These are phyloP conservation scores for Prototheca cutis DNA, from an alignment of 163 green algal genomes.

Conservation along the genomic window DNA sequence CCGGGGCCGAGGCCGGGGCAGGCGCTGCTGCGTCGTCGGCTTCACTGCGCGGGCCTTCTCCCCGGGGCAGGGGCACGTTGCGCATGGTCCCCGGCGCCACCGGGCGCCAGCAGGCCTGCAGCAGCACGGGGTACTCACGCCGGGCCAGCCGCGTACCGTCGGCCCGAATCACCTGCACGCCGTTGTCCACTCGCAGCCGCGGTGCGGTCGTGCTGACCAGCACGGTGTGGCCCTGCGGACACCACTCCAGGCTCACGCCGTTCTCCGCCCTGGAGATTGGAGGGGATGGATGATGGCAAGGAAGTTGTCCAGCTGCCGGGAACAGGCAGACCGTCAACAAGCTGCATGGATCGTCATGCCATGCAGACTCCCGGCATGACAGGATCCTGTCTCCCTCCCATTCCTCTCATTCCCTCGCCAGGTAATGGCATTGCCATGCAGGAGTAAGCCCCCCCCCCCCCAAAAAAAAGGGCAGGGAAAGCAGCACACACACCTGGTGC, in stretches of 20 bases:
- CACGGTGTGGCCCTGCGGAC: slow-evolving; percentile 72
- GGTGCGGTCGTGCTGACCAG: slow-evolving; percentile 77
- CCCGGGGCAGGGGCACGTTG: slow-evolving; percentile 54
- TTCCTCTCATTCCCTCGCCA: no score
- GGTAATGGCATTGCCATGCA: no score
- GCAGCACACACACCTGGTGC: slow-evolving; percentile 13
- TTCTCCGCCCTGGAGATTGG: slow-evolving; percentile 36
- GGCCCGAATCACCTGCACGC: slow-evolving; percentile 58
- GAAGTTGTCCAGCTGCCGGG: no score
- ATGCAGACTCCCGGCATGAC: no score
- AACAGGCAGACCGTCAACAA: no score
- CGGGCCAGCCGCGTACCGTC: slow-evolving; percentile 30
- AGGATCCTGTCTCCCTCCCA: no score
- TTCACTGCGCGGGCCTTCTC: slow-evolving; percentile 35
- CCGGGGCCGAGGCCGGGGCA: slow-evolving; percentile 2
- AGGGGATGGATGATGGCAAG: no score
- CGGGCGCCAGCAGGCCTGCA: slow-evolving; percentile 58
- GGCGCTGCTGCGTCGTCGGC: slow-evolving; percentile 15
- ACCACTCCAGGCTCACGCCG: slow-evolving; percentile 77
- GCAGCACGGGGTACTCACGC: slow-evolving; percentile 37
- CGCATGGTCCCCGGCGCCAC: slow-evolving; percentile 21
- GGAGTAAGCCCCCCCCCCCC: no score
- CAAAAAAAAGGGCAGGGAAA: not conserved
- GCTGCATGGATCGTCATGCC: no score
- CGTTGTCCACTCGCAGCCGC: slow-evolving; percentile 94